Evolutionary conservation across 768 basidiomycete species (phyloP).

Genomic region (Neoboletus brunneissimus): DNA sequence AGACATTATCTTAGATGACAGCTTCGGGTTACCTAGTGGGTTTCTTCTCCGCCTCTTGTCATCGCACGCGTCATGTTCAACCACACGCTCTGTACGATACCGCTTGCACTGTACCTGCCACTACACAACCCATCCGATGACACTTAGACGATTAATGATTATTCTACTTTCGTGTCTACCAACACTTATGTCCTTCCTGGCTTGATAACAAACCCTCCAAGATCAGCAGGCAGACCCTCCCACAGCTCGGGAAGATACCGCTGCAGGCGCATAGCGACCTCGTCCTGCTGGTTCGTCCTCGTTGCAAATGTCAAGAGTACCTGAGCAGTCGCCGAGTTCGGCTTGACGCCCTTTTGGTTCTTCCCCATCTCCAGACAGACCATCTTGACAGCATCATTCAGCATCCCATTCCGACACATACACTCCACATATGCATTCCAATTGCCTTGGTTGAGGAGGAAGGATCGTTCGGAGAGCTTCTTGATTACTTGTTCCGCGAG

Average conservation of each 20-base stretch:
- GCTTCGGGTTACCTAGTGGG: conserved; percentile 31
- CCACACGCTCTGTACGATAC: conserved; percentile 48
- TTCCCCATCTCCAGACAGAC: conserved; percentile 66
- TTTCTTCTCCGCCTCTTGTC: conserved; percentile 49
- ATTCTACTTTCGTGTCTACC: conserved; percentile 6
- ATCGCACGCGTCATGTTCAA: conserved; percentile 55
- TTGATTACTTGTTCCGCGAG: conserved; percentile 55
- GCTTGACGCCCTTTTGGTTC: conserved; percentile 39
- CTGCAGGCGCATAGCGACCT: conserved; percentile 46
- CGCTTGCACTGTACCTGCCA: conserved; percentile 25
- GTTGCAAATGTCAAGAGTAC: conserved; percentile 57
- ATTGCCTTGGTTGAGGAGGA: conserved; percentile 57
- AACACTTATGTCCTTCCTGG: conserved; percentile 7
- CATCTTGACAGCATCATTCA: conserved; percentile 65
- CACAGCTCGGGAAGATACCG: conserved; percentile 39
- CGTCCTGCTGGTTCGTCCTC: conserved; percentile 39
- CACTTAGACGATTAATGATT: conserved; percentile 13
- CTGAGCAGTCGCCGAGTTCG: conserved; percentile 47
- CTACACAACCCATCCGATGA: conserved; percentile 12
- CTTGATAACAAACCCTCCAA: conserved; percentile 22
- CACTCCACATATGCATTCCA: conserved; percentile 87
- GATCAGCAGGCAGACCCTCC: conserved; percentile 23
- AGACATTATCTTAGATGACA: conserved; percentile 23
- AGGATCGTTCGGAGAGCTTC: conserved; percentile 49
- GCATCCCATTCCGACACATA: conserved; percentile 65